A percentile compares a stretch with the other conserved stretches of the same genome.
These are phyloP conservation scores for Claviceps sp. DNA, from an alignment of 2,329 filamentous ascomycete species.

Conservation along the genomic window DNA sequence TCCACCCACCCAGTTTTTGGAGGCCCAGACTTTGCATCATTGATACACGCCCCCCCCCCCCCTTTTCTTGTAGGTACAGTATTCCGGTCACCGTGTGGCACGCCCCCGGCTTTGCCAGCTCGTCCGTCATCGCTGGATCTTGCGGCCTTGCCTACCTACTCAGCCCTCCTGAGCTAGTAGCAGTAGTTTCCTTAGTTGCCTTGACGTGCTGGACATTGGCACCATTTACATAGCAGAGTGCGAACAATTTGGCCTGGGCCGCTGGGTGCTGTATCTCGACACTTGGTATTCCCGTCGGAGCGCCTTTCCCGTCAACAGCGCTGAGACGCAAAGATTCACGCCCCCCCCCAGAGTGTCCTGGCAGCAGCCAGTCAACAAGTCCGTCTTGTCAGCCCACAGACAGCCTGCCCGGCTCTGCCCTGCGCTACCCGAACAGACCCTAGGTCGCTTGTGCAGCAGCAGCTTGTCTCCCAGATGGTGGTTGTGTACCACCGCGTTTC, in stretches of 20 bases:
- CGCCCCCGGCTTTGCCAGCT: constrained; percentile 1
- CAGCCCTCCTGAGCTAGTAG: constrained; percentile 26
- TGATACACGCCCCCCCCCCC: not conserved
- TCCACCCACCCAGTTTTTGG: constrained; percentile 1
- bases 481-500: constrained; percentile 2
- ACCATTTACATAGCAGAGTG: not conserved
- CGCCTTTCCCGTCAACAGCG: constrained; percentile 2
- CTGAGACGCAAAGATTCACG: constrained; percentile 1
- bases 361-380: not conserved
- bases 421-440: not conserved
- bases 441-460: not conserved
- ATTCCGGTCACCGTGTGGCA: constrained; percentile 3
- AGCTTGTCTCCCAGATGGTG: not conserved
- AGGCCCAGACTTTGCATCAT: not conserved
- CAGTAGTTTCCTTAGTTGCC: constrained; percentile 6
- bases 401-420: not conserved
- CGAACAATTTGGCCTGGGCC: not conserved
- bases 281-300: constrained; percentile 18
- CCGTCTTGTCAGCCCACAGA: not conserved
- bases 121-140: constrained; percentile 11
- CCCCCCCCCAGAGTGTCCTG: not conserved
- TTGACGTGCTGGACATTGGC: constrained; percentile 3
- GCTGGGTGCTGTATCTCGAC: constrained; percentile 2
- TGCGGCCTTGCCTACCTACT: constrained; percentile 10
- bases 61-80: not conserved